phyloP scores from a whole-genome alignment of 768 basidiomycete genomes.

The Gyrodon lividus region DNA sequence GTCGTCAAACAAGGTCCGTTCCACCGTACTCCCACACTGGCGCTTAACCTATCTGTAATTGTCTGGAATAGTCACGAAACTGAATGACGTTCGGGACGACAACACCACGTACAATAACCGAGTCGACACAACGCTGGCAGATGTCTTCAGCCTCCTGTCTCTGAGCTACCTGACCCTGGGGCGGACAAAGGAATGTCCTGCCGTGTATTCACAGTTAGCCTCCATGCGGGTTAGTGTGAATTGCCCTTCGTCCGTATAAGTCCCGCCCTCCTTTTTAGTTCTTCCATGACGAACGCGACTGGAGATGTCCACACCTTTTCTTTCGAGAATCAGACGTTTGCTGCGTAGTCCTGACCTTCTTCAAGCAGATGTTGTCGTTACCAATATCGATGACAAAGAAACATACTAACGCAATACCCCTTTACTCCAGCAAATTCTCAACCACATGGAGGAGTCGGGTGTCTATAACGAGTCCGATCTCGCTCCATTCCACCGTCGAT shows the following conservation, averaged over 20 bases:
- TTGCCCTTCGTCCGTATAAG: not conserved
- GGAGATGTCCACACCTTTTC: constrained; percentile 5
- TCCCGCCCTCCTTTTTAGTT: constrained; percentile 5
- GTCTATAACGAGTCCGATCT: constrained; percentile 93
- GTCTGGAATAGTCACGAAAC: constrained; percentile 65
- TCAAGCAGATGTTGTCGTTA: constrained; percentile 24
- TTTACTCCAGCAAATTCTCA: constrained; percentile 77
- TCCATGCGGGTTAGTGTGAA: constrained; percentile 83
- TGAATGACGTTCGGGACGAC: constrained; percentile 89
- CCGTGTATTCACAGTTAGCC: constrained; percentile 93
- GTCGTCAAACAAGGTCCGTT: constrained; percentile 86
- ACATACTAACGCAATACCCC: constrained; percentile 24
- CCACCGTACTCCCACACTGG: constrained; percentile 14
- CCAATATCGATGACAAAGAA: constrained; percentile 20
- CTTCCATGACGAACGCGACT: not conserved
- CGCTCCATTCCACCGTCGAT: constrained; percentile 78
- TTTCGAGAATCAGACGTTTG: constrained; percentile 12
- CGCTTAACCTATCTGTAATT: not conserved
- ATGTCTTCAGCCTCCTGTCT: constrained; percentile 93
- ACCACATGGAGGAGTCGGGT: constrained; percentile 94
- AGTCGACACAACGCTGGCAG: constrained; percentile 91
- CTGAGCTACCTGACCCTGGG: constrained; percentile 98
- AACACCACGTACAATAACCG: constrained; percentile 77
- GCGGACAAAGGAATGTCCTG: constrained; percentile 91
- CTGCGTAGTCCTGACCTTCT: constrained; percentile 24